These are phyloP conservation scores for Mycena galericulata DNA, from an alignment of 768 basidiomycete species.

Conservation along the genomic window DNA sequence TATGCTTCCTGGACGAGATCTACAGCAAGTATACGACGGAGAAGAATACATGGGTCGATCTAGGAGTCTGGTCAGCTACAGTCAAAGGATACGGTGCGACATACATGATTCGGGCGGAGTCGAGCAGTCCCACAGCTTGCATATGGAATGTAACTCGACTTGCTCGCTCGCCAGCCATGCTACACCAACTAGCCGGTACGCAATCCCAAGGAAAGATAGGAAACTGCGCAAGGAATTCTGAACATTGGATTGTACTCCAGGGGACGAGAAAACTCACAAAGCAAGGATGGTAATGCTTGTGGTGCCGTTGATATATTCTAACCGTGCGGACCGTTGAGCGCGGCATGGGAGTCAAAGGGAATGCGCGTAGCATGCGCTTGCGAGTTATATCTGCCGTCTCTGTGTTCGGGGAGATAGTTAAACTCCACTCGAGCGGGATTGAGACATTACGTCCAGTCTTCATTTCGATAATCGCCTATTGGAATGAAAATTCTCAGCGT, in stretches of 20 bases:
- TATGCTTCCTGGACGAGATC: constrained; percentile 71
- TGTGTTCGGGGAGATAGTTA: neutral
- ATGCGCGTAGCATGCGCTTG: neutral
- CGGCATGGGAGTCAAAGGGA: neutral
- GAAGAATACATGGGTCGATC: constrained; percentile 75
- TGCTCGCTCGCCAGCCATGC: constrained; percentile 73
- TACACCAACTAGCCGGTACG: constrained; percentile 83
- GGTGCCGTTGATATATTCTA: neutral
- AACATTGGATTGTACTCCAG: neutral
- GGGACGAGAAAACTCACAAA: neutral
- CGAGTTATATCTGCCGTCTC: neutral
- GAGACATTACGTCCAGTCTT: neutral
- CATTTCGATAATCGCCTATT: neutral
- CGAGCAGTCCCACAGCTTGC: constrained; percentile 82
- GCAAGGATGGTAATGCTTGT: neutral
- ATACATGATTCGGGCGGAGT: constrained; percentile 71
- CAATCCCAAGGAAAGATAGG: constrained; percentile 75
- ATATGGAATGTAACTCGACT: constrained; percentile 74
- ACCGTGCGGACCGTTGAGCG: neutral
- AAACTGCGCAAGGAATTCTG: constrained; percentile 60
- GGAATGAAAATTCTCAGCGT: neutral
- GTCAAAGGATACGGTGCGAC: neutral
- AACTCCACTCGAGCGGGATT: neutral
- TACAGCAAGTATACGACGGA: constrained; percentile 77
- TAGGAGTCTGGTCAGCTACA: neutral